Conservation (phyloP, 177 flowering plant genomes). For the Vitis hybrid region DNA sequence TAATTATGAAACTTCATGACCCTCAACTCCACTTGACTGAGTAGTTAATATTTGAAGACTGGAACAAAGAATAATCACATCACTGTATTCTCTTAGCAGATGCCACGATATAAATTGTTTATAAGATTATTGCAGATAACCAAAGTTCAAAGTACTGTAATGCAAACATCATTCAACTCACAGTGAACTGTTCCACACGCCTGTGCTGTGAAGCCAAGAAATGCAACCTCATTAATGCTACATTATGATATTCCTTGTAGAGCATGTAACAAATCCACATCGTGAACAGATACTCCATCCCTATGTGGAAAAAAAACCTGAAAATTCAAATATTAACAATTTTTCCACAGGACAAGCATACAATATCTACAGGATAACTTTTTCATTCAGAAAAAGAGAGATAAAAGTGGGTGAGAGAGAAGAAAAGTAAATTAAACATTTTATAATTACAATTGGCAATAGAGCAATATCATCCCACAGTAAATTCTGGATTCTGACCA, state of each 20-base stretch:
- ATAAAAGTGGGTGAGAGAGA: no score
- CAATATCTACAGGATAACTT: background rate
- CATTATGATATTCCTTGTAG: conserved; percentile 75
- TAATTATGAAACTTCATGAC: no score
- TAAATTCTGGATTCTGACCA: no score
- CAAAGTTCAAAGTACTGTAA: background rate
- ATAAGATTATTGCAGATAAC: no score
- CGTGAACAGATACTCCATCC: conserved; percentile 77
- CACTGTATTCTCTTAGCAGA: no score
- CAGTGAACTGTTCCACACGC: conserved; percentile 90
- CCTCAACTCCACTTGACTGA: no score
- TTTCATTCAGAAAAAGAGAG: background rate
- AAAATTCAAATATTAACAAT: conserved; percentile 11
- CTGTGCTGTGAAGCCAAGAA: conserved; percentile 78
- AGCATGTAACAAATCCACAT: conserved; percentile 87
- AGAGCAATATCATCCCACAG: no score
- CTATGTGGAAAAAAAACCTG: conserved; percentile 88
- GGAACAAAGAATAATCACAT: no score
- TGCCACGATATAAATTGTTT: no score
- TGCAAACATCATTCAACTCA: conserved; percentile 30
- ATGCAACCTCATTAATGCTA: conserved; percentile 77
- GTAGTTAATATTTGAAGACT: no score
- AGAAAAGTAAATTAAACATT: no score
- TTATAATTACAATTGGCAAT: no score
- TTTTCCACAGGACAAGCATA: background rate